A percentile compares a stretch with the other conserved stretches of the same genome.
phyloP scores from a whole-genome alignment of 2,329 filamentous ascomycete species.

The Blastomyces emzantsi region DNA sequence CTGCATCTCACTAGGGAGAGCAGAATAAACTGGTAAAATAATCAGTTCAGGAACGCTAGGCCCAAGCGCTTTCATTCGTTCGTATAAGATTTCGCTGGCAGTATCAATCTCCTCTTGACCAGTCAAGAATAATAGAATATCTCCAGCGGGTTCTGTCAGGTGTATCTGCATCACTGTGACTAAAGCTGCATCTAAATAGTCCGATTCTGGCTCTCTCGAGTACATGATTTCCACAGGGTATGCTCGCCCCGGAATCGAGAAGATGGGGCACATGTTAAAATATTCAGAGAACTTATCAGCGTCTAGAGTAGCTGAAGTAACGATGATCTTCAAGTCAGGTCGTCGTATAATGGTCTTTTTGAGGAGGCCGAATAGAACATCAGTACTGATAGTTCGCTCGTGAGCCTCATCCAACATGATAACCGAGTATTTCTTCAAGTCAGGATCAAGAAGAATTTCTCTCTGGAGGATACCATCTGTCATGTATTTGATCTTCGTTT shows the following conservation, averaged over 20 bases:
- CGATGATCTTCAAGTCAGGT: constrained; percentile 85
- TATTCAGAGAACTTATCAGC: constrained; percentile 97
- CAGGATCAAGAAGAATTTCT: constrained; percentile 86
- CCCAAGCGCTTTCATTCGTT: constrained; percentile 92
- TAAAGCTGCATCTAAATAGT: constrained; percentile 90
- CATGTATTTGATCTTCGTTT: constrained; percentile 98
- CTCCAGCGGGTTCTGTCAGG: constrained; percentile 79
- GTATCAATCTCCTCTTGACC: constrained; percentile 98
- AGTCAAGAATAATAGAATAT: constrained; percentile 94
- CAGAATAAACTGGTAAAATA: constrained; percentile 93
- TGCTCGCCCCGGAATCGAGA: constrained; percentile 89
- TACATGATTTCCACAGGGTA: constrained; percentile 96
- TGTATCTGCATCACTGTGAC: constrained; percentile 98
- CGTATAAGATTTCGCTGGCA: constrained; percentile 80
- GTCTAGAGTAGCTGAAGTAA: constrained; percentile 92
- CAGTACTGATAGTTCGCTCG: constrained; percentile 91
- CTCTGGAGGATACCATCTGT: constrained; percentile 97
- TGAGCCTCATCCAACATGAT: constrained; percentile 99
- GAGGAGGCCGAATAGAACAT: constrained; percentile 85
- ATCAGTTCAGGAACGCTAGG: constrained; percentile 84
- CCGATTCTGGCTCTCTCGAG: constrained; percentile 85
- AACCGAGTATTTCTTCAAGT: constrained; percentile 80
- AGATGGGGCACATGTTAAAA: constrained; percentile 92
- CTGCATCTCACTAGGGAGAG: constrained; percentile 86
- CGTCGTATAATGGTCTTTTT: constrained; percentile 87